Evolutionary conservation across 2,329 filamentous ascomycete genomes (phyloP).

Genomic region (Apiospora phragmitis): DNA sequence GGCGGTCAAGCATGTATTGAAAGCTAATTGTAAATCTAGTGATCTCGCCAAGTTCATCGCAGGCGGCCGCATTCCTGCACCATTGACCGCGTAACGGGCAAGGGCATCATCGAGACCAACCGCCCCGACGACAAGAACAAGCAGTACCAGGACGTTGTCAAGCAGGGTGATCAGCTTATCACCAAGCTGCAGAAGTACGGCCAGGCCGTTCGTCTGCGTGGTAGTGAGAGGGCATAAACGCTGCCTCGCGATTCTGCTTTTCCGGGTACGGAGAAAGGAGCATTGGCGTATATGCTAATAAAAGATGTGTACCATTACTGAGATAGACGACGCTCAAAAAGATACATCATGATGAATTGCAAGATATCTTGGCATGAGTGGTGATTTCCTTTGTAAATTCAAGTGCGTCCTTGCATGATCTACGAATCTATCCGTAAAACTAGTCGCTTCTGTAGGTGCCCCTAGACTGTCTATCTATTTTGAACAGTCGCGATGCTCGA

Average conservation of each 20-base stretch:
- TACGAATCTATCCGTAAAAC: not conserved
- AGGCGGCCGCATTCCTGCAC: conserved; percentile 90
- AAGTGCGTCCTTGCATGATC: not conserved
- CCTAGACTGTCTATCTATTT: not conserved
- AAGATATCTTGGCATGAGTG: not conserved
- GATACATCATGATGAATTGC: conserved; percentile 2
- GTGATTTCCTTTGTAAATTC: not conserved
- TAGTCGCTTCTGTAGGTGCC: not conserved
- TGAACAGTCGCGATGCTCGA: not conserved
- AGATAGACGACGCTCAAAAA: conserved; percentile 9
- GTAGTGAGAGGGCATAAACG: conserved; percentile 83
- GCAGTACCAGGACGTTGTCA: conserved; percentile 97
- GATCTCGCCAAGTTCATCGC: conserved; percentile 98
- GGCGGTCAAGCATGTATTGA: not conserved
- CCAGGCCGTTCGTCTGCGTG: conserved; percentile 89
- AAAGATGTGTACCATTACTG: conserved; percentile 10
- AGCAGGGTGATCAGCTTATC: conserved; percentile 95
- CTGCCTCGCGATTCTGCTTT: not conserved
- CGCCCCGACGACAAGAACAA: conserved; percentile 99
- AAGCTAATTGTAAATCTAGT: conserved; percentile 45
- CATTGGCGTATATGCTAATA: not conserved
- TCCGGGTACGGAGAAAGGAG: not conserved
- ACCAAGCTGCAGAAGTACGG: conserved; percentile 99
- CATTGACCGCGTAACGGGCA: conserved; percentile 94
- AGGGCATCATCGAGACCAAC: conserved; percentile 97